phyloP scores from a whole-genome alignment of 2,329 filamentous ascomycete species.

The Hymenoscyphus fraxineus region DNA sequence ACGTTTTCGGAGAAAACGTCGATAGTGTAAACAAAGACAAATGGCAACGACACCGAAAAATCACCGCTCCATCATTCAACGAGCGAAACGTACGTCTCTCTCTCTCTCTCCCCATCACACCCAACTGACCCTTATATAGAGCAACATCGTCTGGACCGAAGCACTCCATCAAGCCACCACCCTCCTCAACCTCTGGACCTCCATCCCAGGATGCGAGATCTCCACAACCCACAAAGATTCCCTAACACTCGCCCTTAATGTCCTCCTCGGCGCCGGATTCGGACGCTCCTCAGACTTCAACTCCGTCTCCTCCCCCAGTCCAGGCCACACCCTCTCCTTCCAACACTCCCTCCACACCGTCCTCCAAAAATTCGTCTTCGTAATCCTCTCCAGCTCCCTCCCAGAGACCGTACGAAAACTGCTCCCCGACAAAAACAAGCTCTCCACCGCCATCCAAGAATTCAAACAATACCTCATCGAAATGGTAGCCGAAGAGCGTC shows the following conservation, averaged over 20 bases:
- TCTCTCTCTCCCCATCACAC: background rate
- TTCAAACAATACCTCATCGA: conserved; percentile 15
- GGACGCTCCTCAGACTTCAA: conserved; percentile 24
- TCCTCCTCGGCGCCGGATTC: conserved; percentile 50
- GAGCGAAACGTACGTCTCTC: conserved; percentile 34
- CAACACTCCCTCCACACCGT: conserved; percentile 10
- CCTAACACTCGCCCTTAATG: conserved; percentile 47
- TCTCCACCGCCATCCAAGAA: conserved; percentile 6
- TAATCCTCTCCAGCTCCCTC: background rate
- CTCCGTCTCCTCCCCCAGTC: conserved; percentile 12
- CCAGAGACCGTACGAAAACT: background rate
- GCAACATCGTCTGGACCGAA: conserved; percentile 38
- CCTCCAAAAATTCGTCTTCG: conserved; percentile 5
- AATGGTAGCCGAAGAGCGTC: conserved; percentile 16
- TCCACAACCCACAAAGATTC: conserved; percentile 34
- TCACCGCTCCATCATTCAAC: conserved; percentile 41
- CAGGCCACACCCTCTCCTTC: conserved; percentile 16
- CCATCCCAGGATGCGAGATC: conserved; percentile 1
- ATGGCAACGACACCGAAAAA: conserved; percentile 42
- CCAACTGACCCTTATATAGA: conserved; percentile 18
- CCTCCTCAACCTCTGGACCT: conserved; percentile 29
- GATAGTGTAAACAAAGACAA: conserved; percentile 34
- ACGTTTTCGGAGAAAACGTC: conserved; percentile 35
- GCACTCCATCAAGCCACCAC: conserved; percentile 31
- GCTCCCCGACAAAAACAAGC: background rate